Evolutionary conservation across 495 filamentous ascomycete genomes (phyloP), one percentile per base, ranked within the genome.

Genomic region (Talaromyces liani): DNA sequence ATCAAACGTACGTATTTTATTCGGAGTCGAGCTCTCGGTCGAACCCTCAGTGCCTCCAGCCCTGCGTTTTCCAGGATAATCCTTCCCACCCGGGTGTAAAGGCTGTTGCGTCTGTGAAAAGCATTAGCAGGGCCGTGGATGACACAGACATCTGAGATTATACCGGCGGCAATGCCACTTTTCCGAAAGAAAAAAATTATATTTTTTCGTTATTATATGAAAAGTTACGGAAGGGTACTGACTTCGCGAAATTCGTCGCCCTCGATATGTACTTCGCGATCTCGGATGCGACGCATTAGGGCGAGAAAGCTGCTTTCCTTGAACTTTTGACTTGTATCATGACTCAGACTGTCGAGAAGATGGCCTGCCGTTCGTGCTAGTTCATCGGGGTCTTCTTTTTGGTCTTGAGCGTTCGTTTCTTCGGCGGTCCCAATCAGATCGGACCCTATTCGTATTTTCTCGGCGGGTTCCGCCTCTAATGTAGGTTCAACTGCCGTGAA

Each of bases 261-360:
- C 64, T 83, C 73, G 60, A 84, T 72, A 63, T 80, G 74, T 22
- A 83, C 81, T 67, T 83, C 80, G 25, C 75, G 77, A 69, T 84
- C 82, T 54, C 82, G 76, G 64, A 84, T 77, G 60, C 81, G 79
- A 31, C 89, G 84, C 91, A 94, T 93, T 66, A 94, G 72, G 8
- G 82, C 82, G 18, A 93, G 78, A 67, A 94, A 94, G 62, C 84
- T 85, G 72, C 89, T 92, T 67, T 92, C 81, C 68, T 87, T 83
- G 69, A 93, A 93, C 67, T 94, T 93, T 58, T 84, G 69, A 64
- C 78, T 87, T 65, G 82, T 80, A 60, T 94, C 86, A 65, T 87
- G 76, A 33, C 84, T 78, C 9, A 94, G 80, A 47, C 80, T 87
- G n/a, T 90, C 82, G 4, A 94, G 77, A 4, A 94, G 76, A 55